Evolutionary conservation across 306 rosid genomes (phyloP).

Genomic region (Fragaria iinumae): DNA sequence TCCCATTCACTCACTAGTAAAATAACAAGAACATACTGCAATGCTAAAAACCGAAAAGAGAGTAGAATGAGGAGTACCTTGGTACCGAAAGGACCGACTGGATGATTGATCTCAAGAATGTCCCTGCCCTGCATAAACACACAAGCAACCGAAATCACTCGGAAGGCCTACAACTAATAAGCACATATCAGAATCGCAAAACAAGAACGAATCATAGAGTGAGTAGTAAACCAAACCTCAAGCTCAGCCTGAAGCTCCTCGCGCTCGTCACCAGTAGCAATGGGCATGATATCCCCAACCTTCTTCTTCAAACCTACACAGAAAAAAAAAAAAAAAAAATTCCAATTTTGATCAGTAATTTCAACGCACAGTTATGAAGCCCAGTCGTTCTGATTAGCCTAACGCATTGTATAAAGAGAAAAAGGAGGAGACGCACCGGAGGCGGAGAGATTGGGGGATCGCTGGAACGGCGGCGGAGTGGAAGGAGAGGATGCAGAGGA

Average conservation of each 20-base stretch:
- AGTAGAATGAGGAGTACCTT: slow-evolving; percentile 26
- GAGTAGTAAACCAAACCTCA: slow-evolving; percentile 35
- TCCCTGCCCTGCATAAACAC: slow-evolving; percentile 35
- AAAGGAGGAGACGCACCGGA: slow-evolving; percentile 2
- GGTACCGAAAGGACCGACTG: slow-evolving; percentile 46
- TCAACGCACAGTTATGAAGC: neutral
- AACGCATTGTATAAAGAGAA: neutral
- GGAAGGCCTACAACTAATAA: too few relatives aligned
- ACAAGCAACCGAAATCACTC: neutral
- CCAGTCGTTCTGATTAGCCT: neutral
- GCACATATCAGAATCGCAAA: neutral
- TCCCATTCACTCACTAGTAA: too few relatives aligned
- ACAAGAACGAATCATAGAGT: neutral
- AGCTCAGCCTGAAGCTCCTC: slow-evolving; percentile 41
- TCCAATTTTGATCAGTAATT: neutral
- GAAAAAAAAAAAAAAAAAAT: neutral
- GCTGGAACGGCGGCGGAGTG: slow-evolving; percentile 13
- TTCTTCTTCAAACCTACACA: slow-evolving; percentile 25
- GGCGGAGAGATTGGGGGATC: slow-evolving; percentile 15
- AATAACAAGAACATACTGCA: too few relatives aligned
- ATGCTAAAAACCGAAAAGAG: neutral
- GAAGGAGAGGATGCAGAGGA: slow-evolving; percentile 17
- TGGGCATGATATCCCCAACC: slow-evolving; percentile 31
- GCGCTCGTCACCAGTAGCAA: slow-evolving; percentile 42
- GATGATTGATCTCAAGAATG: slow-evolving; percentile 44